Percentiles rank a stretch among this genome's conserved stretches.
phyloP scores from a whole-genome alignment of 1,139 yeast genomes.

The Hanseniaspora uvarum region DNA sequence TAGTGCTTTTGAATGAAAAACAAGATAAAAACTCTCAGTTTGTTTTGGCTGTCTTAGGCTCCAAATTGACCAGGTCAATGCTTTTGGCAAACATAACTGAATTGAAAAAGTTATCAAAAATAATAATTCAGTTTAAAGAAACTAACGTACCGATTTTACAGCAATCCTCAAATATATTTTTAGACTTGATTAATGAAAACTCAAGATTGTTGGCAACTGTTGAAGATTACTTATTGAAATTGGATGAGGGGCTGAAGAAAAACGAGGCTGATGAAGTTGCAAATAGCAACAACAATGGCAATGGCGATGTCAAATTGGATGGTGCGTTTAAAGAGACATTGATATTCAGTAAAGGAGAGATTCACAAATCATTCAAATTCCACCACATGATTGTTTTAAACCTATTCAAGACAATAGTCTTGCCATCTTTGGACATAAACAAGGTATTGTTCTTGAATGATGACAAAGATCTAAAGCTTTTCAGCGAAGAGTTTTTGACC shows the following conservation, averaged over 20 bases:
- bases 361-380: constrained; percentile 23
- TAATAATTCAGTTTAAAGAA: constrained; percentile 7
- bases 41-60: constrained; percentile 4
- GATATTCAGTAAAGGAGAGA: constrained; percentile 28
- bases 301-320: background rate
- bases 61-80: constrained; percentile 20
- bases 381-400: constrained; percentile 24
- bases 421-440: constrained; percentile 28
- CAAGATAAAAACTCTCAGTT: background rate
- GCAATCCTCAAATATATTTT: constrained; percentile 6
- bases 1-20: constrained; percentile 2
- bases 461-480: constrained; percentile 27
- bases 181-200: background rate
- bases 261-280: constrained; percentile 4
- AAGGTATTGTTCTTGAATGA: constrained; percentile 28
- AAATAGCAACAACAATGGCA: background rate
- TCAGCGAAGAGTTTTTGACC: constrained; percentile 26
- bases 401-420: constrained; percentile 26
- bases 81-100: constrained; percentile 25
- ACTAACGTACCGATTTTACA: constrained; percentile 9
- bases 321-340: constrained; percentile 25
- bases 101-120: constrained; percentile 5
- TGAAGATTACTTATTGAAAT: constrained; percentile 5
- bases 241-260: constrained; percentile 11
- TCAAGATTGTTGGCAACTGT: constrained; percentile 1